Conservation (phyloP, 495 filamentous ascomycete genomes). For the Podospora pseudocomata region DNA sequence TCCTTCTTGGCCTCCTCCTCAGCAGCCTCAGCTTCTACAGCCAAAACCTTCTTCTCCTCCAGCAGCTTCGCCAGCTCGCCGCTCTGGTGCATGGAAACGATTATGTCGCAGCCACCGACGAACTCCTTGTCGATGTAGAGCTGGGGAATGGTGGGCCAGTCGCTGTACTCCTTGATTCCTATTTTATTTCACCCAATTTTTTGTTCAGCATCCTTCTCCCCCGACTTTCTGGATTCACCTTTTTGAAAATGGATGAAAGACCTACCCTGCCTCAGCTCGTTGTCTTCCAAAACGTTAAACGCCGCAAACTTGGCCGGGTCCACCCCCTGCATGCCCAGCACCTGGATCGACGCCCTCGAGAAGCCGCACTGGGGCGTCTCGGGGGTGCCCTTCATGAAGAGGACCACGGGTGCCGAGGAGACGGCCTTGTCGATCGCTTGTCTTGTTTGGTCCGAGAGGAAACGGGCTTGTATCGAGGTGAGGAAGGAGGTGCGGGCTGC, state of each 20-base stretch:
- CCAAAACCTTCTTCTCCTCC: conserved; percentile 81
- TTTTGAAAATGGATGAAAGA: neutral
- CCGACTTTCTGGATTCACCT: too few species aligned
- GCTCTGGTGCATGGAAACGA: conserved; percentile 96
- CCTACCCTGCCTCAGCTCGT: conserved; percentile 79
- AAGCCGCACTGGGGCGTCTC: conserved; percentile 98
- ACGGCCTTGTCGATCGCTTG: conserved; percentile 86
- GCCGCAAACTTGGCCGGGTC: conserved; percentile 95
- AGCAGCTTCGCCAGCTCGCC: conserved; percentile 88
- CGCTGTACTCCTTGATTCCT: conserved; percentile 98
- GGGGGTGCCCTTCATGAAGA: conserved; percentile 99
- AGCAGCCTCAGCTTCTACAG: conserved; percentile 16
- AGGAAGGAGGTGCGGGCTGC: neutral
- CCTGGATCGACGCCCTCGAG: conserved; percentile 91
- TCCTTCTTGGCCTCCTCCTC: conserved; percentile 25
- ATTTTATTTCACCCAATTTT: conserved; percentile 3
- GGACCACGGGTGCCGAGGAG: conserved; percentile 77
- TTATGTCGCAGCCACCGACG: conserved; percentile 92
- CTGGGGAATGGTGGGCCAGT: conserved; percentile 98
- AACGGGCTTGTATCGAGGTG: conserved; percentile 39
- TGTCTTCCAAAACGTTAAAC: conserved; percentile 92
- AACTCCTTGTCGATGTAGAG: conserved; percentile 95
- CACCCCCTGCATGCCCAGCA: conserved; percentile 89
- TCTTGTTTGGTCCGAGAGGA: conserved; percentile 71
- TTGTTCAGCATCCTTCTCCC: conserved; percentile 1